Percentiles rank a stretch among this genome's conserved stretches.
Conservation (phyloP, 2,329 filamentous ascomycete species). For the Fusarium abutilonis region DNA sequence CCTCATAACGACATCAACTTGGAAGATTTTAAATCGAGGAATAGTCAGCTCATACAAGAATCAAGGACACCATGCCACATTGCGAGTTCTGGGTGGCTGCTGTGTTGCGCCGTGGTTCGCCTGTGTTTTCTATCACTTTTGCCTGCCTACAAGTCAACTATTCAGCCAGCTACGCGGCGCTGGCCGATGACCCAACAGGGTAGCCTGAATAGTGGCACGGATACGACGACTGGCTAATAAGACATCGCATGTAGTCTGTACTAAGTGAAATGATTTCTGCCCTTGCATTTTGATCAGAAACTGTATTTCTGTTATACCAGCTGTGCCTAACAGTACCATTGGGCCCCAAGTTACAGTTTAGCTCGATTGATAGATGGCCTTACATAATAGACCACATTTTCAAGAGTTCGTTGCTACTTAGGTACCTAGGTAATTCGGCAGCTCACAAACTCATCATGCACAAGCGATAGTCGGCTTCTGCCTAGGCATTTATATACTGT, state of each 20-base stretch:
- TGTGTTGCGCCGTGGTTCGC: not conserved
- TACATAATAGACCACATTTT: too few species aligned
- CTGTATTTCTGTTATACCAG: constrained; percentile 1
- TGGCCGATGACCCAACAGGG: constrained; percentile 15
- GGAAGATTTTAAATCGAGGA: too few species aligned
- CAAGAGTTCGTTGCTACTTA: too few species aligned
- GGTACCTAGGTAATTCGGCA: too few species aligned
- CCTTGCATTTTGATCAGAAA: not conserved
- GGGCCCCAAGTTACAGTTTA: not conserved
- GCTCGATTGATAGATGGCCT: not conserved
- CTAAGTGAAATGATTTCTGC: not conserved
- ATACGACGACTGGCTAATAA: constrained; percentile 6
- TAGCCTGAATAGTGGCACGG: constrained; percentile 14
- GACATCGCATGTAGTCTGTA: not conserved
- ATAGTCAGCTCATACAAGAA: not conserved
- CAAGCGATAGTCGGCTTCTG: too few species aligned
- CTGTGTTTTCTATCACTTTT: not conserved
- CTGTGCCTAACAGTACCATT: constrained; percentile 3
- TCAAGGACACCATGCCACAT: not conserved
- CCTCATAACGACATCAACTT: too few species aligned
- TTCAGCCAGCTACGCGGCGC: not conserved
- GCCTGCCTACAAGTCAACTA: not conserved
- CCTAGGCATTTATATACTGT: not conserved
- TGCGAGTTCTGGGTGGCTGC: constrained; percentile 1
- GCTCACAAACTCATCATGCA: too few species aligned